Evolutionary conservation across 2,329 filamentous ascomycete species (phyloP).

Genomic region (Verticillium longisporum): DNA sequence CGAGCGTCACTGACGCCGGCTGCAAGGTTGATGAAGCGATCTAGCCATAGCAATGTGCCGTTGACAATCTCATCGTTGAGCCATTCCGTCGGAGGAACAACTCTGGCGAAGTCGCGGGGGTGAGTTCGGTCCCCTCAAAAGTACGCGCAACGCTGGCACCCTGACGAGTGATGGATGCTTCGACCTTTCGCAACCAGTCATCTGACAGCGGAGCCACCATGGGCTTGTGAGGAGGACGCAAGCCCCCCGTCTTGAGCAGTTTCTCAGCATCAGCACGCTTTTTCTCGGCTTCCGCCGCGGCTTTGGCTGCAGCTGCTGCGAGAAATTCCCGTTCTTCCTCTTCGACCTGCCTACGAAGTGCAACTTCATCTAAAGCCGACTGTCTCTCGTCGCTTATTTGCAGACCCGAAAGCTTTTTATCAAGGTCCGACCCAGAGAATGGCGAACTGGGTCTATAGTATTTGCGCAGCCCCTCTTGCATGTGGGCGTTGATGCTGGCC

Average conservation of each 20-base stretch:
- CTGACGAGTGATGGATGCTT: neutral
- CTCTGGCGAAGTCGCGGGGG: conserved; percentile 53
- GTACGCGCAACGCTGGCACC: conserved; percentile 5
- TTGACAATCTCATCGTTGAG: conserved; percentile 75
- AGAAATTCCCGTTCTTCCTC: conserved; percentile 5
- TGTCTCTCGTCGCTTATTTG: conserved; percentile 11
- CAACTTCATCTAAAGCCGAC: conserved; percentile 9
- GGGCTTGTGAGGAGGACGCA: conserved; percentile 5
- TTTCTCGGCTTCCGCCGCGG: conserved; percentile 3
- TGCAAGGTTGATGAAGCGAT: conserved; percentile 49
- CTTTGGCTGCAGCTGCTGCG: neutral
- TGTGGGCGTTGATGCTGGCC: neutral
- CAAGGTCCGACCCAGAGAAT: neutral
- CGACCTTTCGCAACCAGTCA: conserved; percentile 4
- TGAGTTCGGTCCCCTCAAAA: conserved; percentile 13
- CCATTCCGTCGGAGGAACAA: conserved; percentile 54
- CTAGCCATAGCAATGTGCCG: conserved; percentile 54
- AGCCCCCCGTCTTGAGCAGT: conserved; percentile 7
- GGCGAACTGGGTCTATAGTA: neutral
- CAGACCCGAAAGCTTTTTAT: neutral
- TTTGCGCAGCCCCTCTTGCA: neutral
- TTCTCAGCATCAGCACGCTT: conserved; percentile 1
- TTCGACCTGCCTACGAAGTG: conserved; percentile 7
- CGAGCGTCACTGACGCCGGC: conserved; percentile 39
- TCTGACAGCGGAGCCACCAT: conserved; percentile 4